phyloP scores from a whole-genome alignment of 2,329 filamentous ascomycete genomes.

The Ophiostoma montium region DNA sequence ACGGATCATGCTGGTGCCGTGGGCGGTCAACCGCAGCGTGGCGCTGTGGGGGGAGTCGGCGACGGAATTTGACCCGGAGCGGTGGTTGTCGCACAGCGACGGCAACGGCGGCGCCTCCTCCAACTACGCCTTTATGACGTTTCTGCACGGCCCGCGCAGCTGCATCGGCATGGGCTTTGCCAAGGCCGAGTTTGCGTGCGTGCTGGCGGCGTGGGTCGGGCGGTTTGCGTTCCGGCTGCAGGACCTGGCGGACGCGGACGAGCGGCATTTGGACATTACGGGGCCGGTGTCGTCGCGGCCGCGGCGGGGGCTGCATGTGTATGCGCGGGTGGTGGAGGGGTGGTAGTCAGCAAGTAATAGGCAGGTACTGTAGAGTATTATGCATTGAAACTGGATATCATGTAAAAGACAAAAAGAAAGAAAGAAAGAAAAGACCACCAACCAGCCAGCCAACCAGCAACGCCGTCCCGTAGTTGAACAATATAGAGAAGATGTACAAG shows the following conservation, averaged over 20 bases:
- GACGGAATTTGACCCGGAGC: slow-evolving; percentile 60
- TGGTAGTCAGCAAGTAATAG: too few relatives aligned
- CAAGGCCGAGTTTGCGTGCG: slow-evolving; percentile 68
- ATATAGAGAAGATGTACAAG: slow-evolving; percentile 3
- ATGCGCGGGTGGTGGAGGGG: slow-evolving; percentile 49
- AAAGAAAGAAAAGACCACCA: background rate
- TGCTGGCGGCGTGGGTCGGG: slow-evolving; percentile 65
- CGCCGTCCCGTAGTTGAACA: background rate
- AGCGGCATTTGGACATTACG: slow-evolving; percentile 52
- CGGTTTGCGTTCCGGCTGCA: slow-evolving; percentile 50
- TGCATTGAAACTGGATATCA: background rate
- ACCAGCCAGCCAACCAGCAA: background rate
- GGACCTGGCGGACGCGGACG: slow-evolving; percentile 47
- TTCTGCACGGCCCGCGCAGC: slow-evolving; percentile 71
- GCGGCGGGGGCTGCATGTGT: slow-evolving; percentile 55
- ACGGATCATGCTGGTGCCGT: slow-evolving; percentile 47
- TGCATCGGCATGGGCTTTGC: slow-evolving; percentile 79
- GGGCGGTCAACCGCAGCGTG: slow-evolving; percentile 55
- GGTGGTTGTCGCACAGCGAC: slow-evolving; percentile 44
- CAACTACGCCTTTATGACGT: slow-evolving; percentile 69
- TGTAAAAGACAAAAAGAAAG: background rate
- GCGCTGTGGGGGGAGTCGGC: slow-evolving; percentile 67
- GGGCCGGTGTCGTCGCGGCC: slow-evolving; percentile 60
- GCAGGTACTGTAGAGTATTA: too few relatives aligned
- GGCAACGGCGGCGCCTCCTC: too few relatives aligned